A percentile compares a stretch with the other conserved stretches of the same genome.
Evolutionary conservation across 345 rosid genomes (phyloP).

Genomic region (Anastatica hierochuntica): DNA sequence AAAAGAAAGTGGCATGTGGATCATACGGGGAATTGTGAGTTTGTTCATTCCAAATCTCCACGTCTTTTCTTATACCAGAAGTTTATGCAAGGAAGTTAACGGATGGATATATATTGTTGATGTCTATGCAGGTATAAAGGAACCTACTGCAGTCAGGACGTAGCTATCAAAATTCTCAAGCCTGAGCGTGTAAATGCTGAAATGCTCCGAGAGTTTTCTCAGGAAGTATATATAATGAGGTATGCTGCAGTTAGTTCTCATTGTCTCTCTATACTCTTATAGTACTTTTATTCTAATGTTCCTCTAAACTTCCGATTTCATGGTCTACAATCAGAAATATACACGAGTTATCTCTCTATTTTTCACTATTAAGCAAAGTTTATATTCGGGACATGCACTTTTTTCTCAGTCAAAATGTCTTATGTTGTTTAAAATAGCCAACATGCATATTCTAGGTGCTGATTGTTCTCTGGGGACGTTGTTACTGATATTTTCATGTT

Average conservation of each 20-base stretch:
- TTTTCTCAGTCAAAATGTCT: too few relatives aligned
- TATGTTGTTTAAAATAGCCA: slow-evolving; percentile 5
- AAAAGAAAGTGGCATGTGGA: slow-evolving; percentile 76
- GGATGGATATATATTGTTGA: not conserved
- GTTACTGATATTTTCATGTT: slow-evolving; percentile 10
- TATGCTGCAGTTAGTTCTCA: slow-evolving; percentile 24
- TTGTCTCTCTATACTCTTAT: not conserved
- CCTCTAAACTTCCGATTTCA: not conserved
- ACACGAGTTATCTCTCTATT: not conserved
- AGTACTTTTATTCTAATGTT: not conserved
- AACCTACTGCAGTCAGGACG: slow-evolving; percentile 88
- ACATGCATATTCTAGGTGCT: not conserved
- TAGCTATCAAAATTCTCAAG: slow-evolving; percentile 85
- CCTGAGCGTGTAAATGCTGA: slow-evolving; percentile 68
- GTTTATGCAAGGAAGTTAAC: not conserved
- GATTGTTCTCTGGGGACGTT: not conserved
- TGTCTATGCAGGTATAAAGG: slow-evolving; percentile 58
- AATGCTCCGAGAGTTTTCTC: slow-evolving; percentile 79
- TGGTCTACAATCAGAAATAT: not conserved
- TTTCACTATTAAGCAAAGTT: not conserved
- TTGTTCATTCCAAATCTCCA: not conserved
- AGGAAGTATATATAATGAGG: slow-evolving; percentile 97
- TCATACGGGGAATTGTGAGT: slow-evolving; percentile 87
- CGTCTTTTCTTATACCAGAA: not conserved
- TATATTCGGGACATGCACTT: too few relatives aligned